Evolutionary conservation across 139 green algal species (phyloP), one percentile per base, ranked within the genome.

Genomic region (Asterochloris sp.): DNA sequence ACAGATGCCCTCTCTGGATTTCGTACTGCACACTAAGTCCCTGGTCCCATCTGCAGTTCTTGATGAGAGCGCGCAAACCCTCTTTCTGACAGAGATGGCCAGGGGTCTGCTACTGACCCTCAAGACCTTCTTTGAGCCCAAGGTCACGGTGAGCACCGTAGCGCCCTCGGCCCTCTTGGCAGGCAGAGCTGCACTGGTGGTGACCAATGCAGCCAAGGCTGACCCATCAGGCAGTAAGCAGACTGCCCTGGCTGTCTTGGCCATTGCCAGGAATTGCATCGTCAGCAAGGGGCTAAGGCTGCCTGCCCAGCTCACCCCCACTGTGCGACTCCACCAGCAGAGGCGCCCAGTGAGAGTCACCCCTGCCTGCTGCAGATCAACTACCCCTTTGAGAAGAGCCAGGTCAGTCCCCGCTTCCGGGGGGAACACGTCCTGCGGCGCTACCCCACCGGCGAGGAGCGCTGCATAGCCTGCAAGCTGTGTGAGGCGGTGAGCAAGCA

Each of bases 391-490:
- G 97, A 99, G 86, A 99, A 99, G 91, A 96, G 94, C 0, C 92
- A 94, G 62, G 89, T 99, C 74, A 96, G 89, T 74, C 93, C 97
- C 0, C 91, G 97, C 26, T 99, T 99, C 89, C 90, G 97, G n/a
- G 97, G 97, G n/a, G 97, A 99, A 90, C 97, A 99, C 88, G 97
- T 86, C 15, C 88, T 99, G 85, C 86, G 97, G 10, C 90, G 97
- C 4, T 99, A 99, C 87, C 93, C 96, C 23, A 99, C 95, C 0
- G 97, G 97, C 19, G 97, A 99, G 92, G 97, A 99, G 93, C 90
- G 97, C 27, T 99, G 97, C 92, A 99, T 99, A 76, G 97, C 97
- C 10, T 99, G 97, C 95, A 99, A 99, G 92, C 93, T 99, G 10
- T 99, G 97, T 89, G 97, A 99, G 88, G 97, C 97, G 80, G 94